Evolutionary conservation across 2,329 filamentous ascomycete genomes (phyloP), one percentile per base, ranked within the genome.

Genomic region (Colletotrichum zoysiae): DNA sequence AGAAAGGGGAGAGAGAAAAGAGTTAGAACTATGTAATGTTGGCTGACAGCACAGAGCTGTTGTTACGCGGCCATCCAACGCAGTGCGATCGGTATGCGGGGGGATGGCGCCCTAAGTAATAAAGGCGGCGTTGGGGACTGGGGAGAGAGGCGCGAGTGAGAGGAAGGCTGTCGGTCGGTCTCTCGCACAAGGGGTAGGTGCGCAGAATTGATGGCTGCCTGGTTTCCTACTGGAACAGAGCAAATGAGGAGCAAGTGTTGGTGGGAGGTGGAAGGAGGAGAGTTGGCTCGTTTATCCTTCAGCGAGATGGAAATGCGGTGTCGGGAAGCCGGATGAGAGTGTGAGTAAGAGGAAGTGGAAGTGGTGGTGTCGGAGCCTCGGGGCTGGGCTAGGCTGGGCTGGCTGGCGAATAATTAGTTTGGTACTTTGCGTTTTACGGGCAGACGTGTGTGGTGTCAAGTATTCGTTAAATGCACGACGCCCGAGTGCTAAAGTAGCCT

Each of bases 331-430:
- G 53, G 59, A 59, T 71, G 53, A 65, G 59, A 70, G 26, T 59
- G 53, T 66, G 53, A 66, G 65, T 40, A 42, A 62, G 44, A 42
- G 56, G 50, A 61, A 46, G 57, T 62, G 40, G 23, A 26, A 53
- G 46, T 62, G 60, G 48, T 53, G 65, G 48, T 62, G 58, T 44
- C 63, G 53, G 59, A 64, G 59, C 59, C 69, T 69, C 65, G 59
- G 65, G 69, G 65, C 65, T 68, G 58, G 64, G 65, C 59, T 68
- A 30, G 30, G 30, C 30, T 30, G 30, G 65, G 51, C 65, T 69
- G 65, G 56, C 69, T 71, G 69, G 69, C 65, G 65, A 69, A 71
- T n/a, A 56, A 64, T 71, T 56, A 71, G 69, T 35, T 69, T 71
- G 50, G 69, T 40, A 64, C 59, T 53, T 60, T 61, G 30, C 62